These are phyloP conservation scores for Solanum sejunctum DNA, from an alignment of 257 asterid genomes.

Conservation along the genomic window DNA sequence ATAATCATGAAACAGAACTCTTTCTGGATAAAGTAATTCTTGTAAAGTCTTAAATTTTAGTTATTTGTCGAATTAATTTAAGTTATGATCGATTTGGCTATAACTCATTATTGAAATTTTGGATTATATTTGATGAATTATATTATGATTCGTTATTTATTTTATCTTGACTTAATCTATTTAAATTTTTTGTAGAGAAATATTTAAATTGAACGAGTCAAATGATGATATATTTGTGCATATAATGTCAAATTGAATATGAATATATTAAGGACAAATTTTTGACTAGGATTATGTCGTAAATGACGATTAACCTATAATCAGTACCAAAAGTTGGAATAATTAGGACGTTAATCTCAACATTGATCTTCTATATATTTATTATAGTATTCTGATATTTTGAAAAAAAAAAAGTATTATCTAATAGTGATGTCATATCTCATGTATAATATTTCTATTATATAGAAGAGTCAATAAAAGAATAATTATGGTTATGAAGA, in stretches of 20 bases:
- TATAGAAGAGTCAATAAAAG: too few relatives aligned
- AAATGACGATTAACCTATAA: neutral
- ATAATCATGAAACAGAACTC: neutral
- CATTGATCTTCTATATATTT: neutral
- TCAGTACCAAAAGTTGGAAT: neutral
- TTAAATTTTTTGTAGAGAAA: neutral
- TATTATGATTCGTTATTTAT: neutral
- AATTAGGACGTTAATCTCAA: neutral
- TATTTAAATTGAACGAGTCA: neutral
- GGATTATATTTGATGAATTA: neutral
- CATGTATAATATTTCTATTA: too few relatives aligned
- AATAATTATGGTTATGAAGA: too few relatives aligned
- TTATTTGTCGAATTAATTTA: neutral
- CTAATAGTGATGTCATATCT: neutral
- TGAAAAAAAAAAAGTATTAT: neutral
- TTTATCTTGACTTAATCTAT: neutral
- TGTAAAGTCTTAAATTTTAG: neutral
- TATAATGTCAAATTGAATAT: neutral
- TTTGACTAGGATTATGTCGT: neutral
- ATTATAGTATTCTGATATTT: neutral
- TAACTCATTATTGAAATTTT: neutral
- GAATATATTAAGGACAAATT: neutral
- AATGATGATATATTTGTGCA: neutral
- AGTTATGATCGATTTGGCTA: neutral
- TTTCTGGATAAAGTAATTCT: neutral